These are phyloP conservation scores for Citrus hindsii DNA, from an alignment of 345 rosid genomes.

Conservation along the genomic window DNA sequence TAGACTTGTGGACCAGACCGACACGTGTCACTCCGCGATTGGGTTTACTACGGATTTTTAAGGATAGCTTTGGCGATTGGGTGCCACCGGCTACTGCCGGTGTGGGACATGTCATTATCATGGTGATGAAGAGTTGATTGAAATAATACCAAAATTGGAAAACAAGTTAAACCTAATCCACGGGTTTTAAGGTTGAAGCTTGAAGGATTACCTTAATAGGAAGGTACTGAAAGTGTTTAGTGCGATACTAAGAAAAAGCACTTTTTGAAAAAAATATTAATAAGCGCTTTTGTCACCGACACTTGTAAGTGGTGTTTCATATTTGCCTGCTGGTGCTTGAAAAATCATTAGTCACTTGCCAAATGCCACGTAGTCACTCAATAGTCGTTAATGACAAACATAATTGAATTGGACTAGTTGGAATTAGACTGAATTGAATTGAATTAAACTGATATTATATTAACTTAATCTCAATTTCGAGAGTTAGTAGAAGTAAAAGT, in stretches of 20 bases:
- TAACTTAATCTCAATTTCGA: no score
- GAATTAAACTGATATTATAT: no score
- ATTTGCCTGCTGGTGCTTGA: no score
- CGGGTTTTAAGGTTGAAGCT: slow-evolving; percentile 35
- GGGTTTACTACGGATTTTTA: not conserved
- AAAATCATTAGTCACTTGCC: no score
- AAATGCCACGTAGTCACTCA: no score
- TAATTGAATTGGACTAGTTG: no score
- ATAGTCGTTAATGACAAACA: no score
- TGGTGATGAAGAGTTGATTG: not conserved
- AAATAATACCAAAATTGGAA: slow-evolving; percentile 27
- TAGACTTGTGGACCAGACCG: not conserved
- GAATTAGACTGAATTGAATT: no score
- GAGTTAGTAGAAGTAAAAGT: no score
- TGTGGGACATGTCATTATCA: slow-evolving; percentile 15
- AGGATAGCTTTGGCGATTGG: slow-evolving; percentile 1
- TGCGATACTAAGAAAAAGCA: no score
- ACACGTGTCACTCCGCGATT: slow-evolving; percentile 17
- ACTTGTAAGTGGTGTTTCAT: not conserved
- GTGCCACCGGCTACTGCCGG: slow-evolving; percentile 26
- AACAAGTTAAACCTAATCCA: not conserved
- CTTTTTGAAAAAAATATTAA: no score
- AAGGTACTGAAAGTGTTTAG: slow-evolving; percentile 13
- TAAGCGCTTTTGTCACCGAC: not conserved
- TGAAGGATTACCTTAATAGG: slow-evolving; percentile 25